Conservation (phyloP, 2,329 filamentous ascomycete species). For the Trichoderma sp. region DNA sequence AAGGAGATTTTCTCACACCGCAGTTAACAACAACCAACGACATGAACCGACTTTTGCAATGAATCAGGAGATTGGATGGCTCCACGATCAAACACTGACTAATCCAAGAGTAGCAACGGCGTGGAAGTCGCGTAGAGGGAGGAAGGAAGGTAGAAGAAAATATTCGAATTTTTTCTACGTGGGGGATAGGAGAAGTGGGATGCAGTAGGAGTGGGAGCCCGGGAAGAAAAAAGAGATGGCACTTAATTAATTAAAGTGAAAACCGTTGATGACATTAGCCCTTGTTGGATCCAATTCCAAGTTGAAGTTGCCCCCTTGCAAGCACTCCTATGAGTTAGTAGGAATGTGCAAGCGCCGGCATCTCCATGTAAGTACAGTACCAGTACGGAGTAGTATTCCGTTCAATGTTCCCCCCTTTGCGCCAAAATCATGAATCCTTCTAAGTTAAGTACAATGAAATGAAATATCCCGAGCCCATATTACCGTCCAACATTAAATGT, state of each 20-base stretch:
- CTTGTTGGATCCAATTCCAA: not conserved
- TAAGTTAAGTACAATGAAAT: not conserved
- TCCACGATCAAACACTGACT: not conserved
- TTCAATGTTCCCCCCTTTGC: not conserved
- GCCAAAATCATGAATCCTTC: not conserved
- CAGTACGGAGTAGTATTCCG: not conserved
- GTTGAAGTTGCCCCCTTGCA: not conserved
- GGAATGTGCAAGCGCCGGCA: not conserved
- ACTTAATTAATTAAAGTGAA: constrained; percentile 9
- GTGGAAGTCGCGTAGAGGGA: not conserved
- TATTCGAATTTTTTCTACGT: not conserved
- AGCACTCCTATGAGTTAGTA: not conserved
- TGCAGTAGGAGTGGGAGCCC: not conserved
- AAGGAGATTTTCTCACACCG: not conserved
- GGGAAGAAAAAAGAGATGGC: not conserved
- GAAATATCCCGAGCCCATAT: not conserved
- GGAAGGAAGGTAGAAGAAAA: not conserved
- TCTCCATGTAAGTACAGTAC: not conserved
- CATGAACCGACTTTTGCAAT: not conserved
- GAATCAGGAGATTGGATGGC: not conserved
- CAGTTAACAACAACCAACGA: not conserved
- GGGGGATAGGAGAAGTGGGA: not conserved
- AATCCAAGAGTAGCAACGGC: not conserved
- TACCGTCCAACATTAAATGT: not conserved
- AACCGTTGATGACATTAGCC: constrained; percentile 1